A percentile compares a stretch with the other conserved stretches of the same genome.
Evolutionary conservation across 2,329 filamentous ascomycete species (phyloP).

Genomic region (Neopestalotiopsis sp.): DNA sequence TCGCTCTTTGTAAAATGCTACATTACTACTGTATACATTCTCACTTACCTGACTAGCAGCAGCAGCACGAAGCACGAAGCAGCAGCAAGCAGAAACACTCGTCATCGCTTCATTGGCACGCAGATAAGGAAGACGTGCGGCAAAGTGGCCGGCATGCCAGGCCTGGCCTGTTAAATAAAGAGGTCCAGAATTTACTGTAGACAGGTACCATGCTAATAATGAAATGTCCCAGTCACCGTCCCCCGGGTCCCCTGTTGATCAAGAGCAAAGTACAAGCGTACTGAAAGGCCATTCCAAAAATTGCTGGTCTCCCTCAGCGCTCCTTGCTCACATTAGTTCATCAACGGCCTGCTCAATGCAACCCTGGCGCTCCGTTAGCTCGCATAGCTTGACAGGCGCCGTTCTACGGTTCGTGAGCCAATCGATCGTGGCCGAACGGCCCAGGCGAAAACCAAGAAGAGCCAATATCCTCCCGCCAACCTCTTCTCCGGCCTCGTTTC

Average conservation of each 20-base stretch:
- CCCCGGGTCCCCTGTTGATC: conserved; percentile 3
- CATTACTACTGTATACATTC: not conserved
- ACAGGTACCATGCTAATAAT: not conserved
- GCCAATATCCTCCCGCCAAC: conserved; percentile 30
- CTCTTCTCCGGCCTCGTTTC: conserved; percentile 20
- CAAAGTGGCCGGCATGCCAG: not conserved
- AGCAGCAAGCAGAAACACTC: not conserved
- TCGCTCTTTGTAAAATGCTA: not conserved
- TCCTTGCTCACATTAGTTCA: conserved; percentile 15
- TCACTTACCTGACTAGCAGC: too few relatives aligned
- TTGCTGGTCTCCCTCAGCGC: conserved; percentile 6
- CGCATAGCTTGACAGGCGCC: conserved; percentile 35
- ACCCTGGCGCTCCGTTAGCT: conserved; percentile 34
- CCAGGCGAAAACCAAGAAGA: conserved; percentile 28
- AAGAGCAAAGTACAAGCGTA: not conserved
- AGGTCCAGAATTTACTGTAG: not conserved
- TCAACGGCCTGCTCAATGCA: conserved; percentile 22
- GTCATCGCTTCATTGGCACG: conserved; percentile 9
- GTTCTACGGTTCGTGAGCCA: conserved; percentile 32
- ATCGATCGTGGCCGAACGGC: conserved; percentile 33
- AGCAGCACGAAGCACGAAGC: too few relatives aligned
- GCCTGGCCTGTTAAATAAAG: not conserved
- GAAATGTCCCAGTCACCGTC: too few relatives aligned
- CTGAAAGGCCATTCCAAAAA: not conserved
- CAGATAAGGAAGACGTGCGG: not conserved